Evolutionary conservation across 768 basidiomycete species (phyloP), one percentile per base, ranked within the genome.

Genomic region (Mycena filopes): DNA sequence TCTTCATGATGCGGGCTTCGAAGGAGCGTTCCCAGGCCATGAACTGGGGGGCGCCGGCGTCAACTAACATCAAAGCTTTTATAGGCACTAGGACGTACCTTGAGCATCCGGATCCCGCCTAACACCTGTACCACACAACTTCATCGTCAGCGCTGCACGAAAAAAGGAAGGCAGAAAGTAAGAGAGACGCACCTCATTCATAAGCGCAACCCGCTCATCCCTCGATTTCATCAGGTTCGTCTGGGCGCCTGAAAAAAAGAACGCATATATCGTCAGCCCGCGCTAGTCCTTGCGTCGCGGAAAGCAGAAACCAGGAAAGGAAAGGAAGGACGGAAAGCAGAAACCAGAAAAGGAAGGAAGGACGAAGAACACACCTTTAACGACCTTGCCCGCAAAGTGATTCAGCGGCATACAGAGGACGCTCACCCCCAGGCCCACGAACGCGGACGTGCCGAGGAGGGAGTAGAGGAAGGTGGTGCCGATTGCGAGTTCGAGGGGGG

Each of bases 41-140:
- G 75, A 91, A 92, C 86, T 88, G 70, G 26, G 63, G 40, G 36
- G 13, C 25, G 36, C 5, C 41, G 10, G 36, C 43, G 26, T 38
- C 0, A 26, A 40, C 9, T 5, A 28, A 29, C 12, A 1, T 18
- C 4, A 4, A 48, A 28, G n/a, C n/a, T n/a, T n/a, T n/a, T n/a
- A n/a, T n/a, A n/a, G n/a, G n/a, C n/a, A n/a, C n/a, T n/a, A 7
- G 16, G 21, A 48, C 31, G 8, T 48, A 82, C 83, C 73, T 96
- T 96, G 67, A 96, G 86, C 94, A 96, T 96, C 36, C 94, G 86
- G 61, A 96, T 96, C 12, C 87, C 94, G 53, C 94, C 93, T 13
- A 96, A 80, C 65, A 96, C 87, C 90, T 96, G 63, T 21, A 20
- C 49, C 11, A 59, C 11, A 54, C 42, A 61, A 41, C n/a, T 23